phyloP scores from a whole-genome alignment of 257 asterid genomes.

The Capsicum rhomboideum region DNA sequence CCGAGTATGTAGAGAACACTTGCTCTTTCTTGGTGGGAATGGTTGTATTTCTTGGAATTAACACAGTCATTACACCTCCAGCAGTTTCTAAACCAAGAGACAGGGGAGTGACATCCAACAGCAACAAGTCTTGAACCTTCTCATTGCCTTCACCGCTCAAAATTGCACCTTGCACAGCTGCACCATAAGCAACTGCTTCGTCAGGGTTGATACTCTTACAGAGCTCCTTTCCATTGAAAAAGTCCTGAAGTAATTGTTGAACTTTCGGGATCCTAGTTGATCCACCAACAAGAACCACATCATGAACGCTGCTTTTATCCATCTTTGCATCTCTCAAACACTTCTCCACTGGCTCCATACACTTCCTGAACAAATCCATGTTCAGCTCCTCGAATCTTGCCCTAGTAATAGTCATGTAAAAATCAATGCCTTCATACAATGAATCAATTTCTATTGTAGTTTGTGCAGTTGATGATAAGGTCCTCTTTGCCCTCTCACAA shows the following conservation, averaged over 20 bases:
- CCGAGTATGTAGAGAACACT: constrained; percentile 45
- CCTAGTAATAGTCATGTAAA: constrained; percentile 8
- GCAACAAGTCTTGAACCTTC: constrained; percentile 57
- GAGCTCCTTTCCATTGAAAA: constrained; percentile 58
- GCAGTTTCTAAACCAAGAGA: constrained; percentile 54
- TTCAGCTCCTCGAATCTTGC: constrained; percentile 24
- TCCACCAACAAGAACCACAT: constrained; percentile 30
- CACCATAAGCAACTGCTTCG: constrained; percentile 75
- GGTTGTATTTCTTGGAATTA: constrained; percentile 49
- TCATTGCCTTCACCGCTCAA: constrained; percentile 59
- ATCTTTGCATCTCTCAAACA: constrained; percentile 25
- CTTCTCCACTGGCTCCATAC: constrained; percentile 26
- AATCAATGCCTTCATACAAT: neutral
- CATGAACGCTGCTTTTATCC: constrained; percentile 18
- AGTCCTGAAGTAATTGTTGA: constrained; percentile 38
- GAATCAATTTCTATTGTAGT: constrained; percentile 17
- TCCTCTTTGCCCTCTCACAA: constrained; percentile 20
- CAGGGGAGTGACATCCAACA: constrained; percentile 53
- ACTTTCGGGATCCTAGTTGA: constrained; percentile 24
- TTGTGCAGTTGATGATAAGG: constrained; percentile 20
- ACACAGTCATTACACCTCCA: constrained; percentile 55
- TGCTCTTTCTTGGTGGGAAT: constrained; percentile 61
- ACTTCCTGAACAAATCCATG: constrained; percentile 24
- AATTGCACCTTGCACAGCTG: constrained; percentile 65
- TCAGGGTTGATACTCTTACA: constrained; percentile 70